Conservation (phyloP, 257 asterid species). For the Oldenlandia corymbosa region DNA sequence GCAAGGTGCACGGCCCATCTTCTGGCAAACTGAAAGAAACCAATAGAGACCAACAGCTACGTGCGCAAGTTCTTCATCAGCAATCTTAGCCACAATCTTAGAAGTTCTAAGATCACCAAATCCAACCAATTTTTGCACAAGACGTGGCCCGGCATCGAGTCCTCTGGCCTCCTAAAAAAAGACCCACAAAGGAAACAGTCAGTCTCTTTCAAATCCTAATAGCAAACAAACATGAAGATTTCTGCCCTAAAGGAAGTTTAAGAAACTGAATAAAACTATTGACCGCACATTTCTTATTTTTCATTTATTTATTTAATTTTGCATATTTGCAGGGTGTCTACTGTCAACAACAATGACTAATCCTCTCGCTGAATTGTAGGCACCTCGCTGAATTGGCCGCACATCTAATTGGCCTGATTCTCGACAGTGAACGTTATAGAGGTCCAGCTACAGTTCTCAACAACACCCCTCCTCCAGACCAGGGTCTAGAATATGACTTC, state of each 20-base stretch:
- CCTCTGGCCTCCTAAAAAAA: slow-evolving; percentile 85
- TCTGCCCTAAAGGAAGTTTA: not conserved
- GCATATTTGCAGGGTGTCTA: too few species aligned
- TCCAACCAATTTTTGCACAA: slow-evolving; percentile 69
- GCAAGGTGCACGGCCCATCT: slow-evolving; percentile 55
- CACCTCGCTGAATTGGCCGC: too few species aligned
- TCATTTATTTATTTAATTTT: too few species aligned
- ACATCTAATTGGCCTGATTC: not conserved
- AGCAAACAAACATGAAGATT: not conserved
- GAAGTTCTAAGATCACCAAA: slow-evolving; percentile 87
- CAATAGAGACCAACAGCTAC: slow-evolving; percentile 91
- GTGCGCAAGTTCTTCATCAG: slow-evolving; percentile 94
- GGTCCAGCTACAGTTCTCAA: not conserved
- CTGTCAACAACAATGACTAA: too few species aligned
- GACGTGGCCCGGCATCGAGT: slow-evolving; percentile 96
- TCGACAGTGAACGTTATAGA: too few species aligned
- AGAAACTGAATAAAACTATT: not conserved
- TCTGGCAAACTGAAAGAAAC: slow-evolving; percentile 78
- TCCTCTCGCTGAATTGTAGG: too few species aligned
- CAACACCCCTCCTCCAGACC: too few species aligned
- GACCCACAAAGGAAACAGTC: slow-evolving; percentile 1
- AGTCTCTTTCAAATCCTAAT: not conserved
- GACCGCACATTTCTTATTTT: too few species aligned
- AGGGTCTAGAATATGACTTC: not conserved
- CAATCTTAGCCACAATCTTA: slow-evolving; percentile 69